These are phyloP conservation scores for Sphagnum tenellum DNA, from an alignment of 225 moss, liverwort and hornwort genomes.

Conservation along the genomic window DNA sequence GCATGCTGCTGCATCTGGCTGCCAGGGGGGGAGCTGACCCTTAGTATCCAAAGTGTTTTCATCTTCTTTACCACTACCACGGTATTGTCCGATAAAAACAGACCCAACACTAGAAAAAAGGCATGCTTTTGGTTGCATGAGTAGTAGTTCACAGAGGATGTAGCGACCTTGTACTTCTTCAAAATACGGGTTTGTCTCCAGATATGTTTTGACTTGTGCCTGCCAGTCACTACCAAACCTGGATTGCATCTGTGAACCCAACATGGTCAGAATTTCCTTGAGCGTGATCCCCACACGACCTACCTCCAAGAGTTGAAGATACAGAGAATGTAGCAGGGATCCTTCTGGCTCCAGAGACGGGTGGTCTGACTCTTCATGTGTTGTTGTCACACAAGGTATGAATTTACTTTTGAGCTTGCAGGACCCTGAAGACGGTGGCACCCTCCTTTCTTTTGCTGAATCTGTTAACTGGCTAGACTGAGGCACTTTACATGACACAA, in stretches of 20 bases:
- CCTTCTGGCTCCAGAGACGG: constrained; percentile 31
- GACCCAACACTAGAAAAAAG: too few relatives aligned
- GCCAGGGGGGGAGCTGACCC: too few relatives aligned
- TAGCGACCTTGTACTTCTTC: constrained; percentile 33
- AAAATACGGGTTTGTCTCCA: constrained; percentile 21
- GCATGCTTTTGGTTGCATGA: constrained; percentile 7
- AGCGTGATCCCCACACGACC: constrained; percentile 25
- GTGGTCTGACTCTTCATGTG: constrained; percentile 19
- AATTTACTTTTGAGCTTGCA: too few relatives aligned
- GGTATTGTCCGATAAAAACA: too few relatives aligned
- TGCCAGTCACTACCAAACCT: constrained; percentile 20
- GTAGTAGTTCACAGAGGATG: constrained; percentile 27
- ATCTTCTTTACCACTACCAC: too few relatives aligned
- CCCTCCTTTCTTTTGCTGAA: too few relatives aligned
- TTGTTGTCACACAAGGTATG: too few relatives aligned
- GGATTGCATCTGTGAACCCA: constrained; percentile 18
- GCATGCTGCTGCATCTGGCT: too few relatives aligned
- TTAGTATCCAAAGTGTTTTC: too few relatives aligned
- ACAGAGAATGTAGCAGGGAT: constrained; percentile 24
- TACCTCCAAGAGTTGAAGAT: constrained; percentile 26
- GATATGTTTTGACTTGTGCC: constrained; percentile 20
- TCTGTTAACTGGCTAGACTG: too few relatives aligned
- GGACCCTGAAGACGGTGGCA: too few relatives aligned
- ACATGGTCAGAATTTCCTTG: constrained; percentile 16
- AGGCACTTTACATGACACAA: too few relatives aligned